Evolutionary conservation across 1,284 basidiomycete species (phyloP), one percentile per base, ranked within the genome.

Genomic region (Macrocystidia cucumis): DNA sequence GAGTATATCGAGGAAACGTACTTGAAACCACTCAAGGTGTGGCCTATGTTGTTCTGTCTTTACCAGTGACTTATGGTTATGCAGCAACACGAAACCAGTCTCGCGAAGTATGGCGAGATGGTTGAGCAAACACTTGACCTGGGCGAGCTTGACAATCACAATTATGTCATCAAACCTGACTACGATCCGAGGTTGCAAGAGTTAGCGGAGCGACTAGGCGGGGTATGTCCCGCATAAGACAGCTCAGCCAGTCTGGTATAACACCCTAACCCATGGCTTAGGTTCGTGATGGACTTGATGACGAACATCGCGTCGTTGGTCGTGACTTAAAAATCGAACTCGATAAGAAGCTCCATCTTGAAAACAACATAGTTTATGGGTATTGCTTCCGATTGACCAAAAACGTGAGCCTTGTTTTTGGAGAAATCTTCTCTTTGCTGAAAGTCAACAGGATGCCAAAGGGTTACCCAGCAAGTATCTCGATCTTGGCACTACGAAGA

Each of bases 71-170:
- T 13, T 20, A 29, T 18, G 14, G 17, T 13, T 33, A 16, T 23
- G 1, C 45, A 91, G 87, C 69, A 81, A 48, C 71, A 75, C 46
- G 64, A 74, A 17, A 59, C 55, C 0, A 78, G 67, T 38, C 70
- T 96, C 3, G 67, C 68, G 8, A 89, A 91, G 51, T 93, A 93
- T 48, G 69, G 75, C 3, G 89, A 93, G 48, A 92, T 98, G 84
- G 93, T 98, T 2, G 91, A 98, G 57, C 81, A 89, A 40, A 98
- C 95, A 0, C 76, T 98, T 28, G 96, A 99, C 51, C 74, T 98
- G 12, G 78, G 85, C 30, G 83, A 95, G 47, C 70, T 97, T 5
- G 65, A 83, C 52, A 63, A 69, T 11, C 91, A 98, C 60, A 88
- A 88, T 47, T 95, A 85, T 53, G 84, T 93, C 18, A 92, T 98